These are phyloP conservation scores for Oehlia diaphana DNA, from an alignment of 192 early-diverging fungal genomes.

Conservation along the genomic window DNA sequence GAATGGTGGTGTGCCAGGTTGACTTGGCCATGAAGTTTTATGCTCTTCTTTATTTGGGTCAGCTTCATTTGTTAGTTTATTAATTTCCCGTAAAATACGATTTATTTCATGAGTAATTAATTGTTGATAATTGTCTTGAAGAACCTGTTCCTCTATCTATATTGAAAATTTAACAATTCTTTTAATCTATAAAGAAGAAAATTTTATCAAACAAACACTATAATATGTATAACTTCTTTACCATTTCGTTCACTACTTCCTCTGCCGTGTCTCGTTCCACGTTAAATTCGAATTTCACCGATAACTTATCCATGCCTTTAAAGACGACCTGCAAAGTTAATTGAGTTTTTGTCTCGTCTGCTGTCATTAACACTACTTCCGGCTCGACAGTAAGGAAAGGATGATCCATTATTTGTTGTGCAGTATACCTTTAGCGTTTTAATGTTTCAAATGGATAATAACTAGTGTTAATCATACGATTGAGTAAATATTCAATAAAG, in stretches of 20 bases:
- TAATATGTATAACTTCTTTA: conserved; percentile 33
- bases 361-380: conserved; percentile 66
- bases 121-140: conserved; percentile 70
- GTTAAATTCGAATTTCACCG: conserved; percentile 85
- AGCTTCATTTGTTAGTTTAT: conserved; percentile 50
- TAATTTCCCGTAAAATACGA: conserved; percentile 75
- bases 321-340: conserved; percentile 74
- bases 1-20: neutral
- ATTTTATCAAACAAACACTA: no score
- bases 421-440: conserved; percentile 50
- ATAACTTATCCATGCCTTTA: conserved; percentile 75
- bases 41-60: conserved; percentile 64
- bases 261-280: conserved; percentile 78
- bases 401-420: conserved; percentile 71
- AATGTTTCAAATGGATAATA: neutral
- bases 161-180: no score
- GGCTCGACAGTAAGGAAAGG: conserved; percentile 75
- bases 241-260: conserved; percentile 80
- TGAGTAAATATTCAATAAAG: neutral
- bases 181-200: no score
- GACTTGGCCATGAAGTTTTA: neutral
- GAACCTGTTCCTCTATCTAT: conserved; percentile 78
- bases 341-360: conserved; percentile 62
- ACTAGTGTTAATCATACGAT: conserved; percentile 22
- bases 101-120: conserved; percentile 83